Evolutionary conservation across 2,329 filamentous ascomycete genomes (phyloP).

Genomic region (Colletotrichum camelliae): DNA sequence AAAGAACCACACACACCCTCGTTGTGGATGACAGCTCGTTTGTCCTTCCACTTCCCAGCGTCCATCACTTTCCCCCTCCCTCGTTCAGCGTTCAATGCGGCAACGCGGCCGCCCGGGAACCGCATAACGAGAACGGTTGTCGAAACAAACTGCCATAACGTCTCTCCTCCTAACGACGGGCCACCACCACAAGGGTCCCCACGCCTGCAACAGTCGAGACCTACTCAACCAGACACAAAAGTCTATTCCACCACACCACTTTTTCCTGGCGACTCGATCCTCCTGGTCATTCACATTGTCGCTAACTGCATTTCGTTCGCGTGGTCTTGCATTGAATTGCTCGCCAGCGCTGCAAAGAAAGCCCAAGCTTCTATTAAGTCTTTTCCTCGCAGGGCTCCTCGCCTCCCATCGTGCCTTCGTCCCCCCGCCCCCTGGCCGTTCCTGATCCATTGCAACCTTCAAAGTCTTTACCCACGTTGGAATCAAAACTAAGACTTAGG

Average conservation of each 20-base stretch:
- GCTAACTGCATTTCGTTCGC: neutral
- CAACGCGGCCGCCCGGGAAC: neutral
- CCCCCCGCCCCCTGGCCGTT: neutral
- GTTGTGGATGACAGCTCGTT: neutral
- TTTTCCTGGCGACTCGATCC: neutral
- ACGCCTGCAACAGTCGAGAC: neutral
- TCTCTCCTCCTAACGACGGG: neutral
- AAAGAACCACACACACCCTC: neutral
- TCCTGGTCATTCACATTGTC: neutral
- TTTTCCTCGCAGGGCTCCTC: constrained; percentile 6
- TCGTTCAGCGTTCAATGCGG: neutral
- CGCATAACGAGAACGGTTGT: constrained; percentile 12
- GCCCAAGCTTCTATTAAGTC: constrained; percentile 1
- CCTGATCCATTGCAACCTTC: neutral
- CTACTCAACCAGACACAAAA: neutral
- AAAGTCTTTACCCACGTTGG: neutral
- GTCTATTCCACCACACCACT: neutral
- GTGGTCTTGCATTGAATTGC: neutral
- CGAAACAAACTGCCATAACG: constrained; percentile 14
- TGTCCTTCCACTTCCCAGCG: neutral
- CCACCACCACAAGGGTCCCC: constrained; percentile 1
- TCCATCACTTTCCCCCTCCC: neutral
- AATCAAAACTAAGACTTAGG: neutral
- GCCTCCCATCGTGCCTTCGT: neutral
- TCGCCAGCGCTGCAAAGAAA: neutral